Base-by-base conservation (phyloP, 1,284 basidiomycete species). In the Leccinum griseonigrum region DNA sequence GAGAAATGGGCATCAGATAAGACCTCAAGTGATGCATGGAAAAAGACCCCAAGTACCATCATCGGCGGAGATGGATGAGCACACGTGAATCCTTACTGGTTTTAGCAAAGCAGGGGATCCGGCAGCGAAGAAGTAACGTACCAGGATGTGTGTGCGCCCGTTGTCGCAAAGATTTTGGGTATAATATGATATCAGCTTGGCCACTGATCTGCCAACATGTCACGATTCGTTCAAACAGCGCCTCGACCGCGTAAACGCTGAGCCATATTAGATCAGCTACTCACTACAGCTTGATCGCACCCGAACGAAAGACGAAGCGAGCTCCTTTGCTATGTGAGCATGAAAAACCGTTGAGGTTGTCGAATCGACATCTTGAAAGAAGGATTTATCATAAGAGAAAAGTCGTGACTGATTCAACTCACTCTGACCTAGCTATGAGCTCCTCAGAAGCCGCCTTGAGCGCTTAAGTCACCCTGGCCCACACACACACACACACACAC, bases 1-100 rank as follows among this genome's bases (percentile, higher is more conserved):
- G 79, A 71, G 51, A 81, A 71, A 55, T 64, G 60, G 51, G 67
- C 63, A 58, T 77, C 76, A 65, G 60, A 62, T 72, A 75, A 29
- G 66, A 18, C 36, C 73, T 83, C 16, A 90, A 70, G 28, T 82
- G 78, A 62, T 85, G 83, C 57, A 87, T 72, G 4, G 80, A 80
- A 11, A 77, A 77, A 38, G 83, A 83, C 16, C 91, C 71, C 1
- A 76, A 74, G 53, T 85, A 71, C 77, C 60, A 85, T 76, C 48
- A 90, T 77, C 43, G 76, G 69, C 54, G 80, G 72, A 46, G 88
- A 89, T 58, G 86, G 84, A 16, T 78, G 77, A 55, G 67, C 70
- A 54, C 53, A 63, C 59, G 36, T 56, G 51, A 57, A 54, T 46
- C 60, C 74, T 74, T 46, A 22, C 32, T 36, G 54, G 52, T 38